Evolutionary conservation across 495 filamentous ascomycete species (phyloP), one percentile per base, ranked within the genome.

Genomic region (Chaetomium cochliodes): DNA sequence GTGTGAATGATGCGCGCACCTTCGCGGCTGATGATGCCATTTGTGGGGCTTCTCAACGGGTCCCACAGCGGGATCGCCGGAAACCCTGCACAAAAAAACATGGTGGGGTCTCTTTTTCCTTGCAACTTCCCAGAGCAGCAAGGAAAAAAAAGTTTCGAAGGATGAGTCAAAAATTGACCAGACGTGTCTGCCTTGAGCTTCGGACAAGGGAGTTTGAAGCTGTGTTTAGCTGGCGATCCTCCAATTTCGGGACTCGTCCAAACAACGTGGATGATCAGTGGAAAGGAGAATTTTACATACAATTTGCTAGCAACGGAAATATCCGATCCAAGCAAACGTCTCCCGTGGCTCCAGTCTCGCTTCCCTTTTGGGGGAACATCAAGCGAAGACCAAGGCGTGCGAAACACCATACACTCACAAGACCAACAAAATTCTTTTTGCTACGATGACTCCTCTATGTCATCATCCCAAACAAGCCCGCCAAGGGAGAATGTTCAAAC

Each of bases 51-150:
- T 30, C 44, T 16, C 3, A n/a, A 58, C 62, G 42, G 61, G 62
- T 51, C 53, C 62, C 62, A 42, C 53, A 22, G 53, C 62, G 62
- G 62, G 62, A 64, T 64, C 62, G 62, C 28, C 62, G 26, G 26
- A 54, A 57, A 4, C 28, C 52, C 62, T 22, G 60, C 25, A 6
- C 44, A 33, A 47, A 18, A 39, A n/a, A 51, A 39, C 33, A 18
- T 4, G 7, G 33, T 25, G 60, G 28, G 23, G 22, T n/a, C 30
- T 41, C 42, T 37, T 23, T 16, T n/a, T 23, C 28, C 58, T 50
- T 4, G 58, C 44, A 26, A n/a, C 12, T 26, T 26, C 2, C 33
- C n/a, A n/a, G n/a, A n/a, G n/a, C n/a, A 58, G 41, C 20, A 44
- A 28, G 52, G 23, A 5, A 47, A 9, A 4, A 28, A 60, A 60